Evolutionary conservation across 2,329 filamentous ascomycete species (phyloP).

Genomic region (Colletotrichum chrysophilum): DNA sequence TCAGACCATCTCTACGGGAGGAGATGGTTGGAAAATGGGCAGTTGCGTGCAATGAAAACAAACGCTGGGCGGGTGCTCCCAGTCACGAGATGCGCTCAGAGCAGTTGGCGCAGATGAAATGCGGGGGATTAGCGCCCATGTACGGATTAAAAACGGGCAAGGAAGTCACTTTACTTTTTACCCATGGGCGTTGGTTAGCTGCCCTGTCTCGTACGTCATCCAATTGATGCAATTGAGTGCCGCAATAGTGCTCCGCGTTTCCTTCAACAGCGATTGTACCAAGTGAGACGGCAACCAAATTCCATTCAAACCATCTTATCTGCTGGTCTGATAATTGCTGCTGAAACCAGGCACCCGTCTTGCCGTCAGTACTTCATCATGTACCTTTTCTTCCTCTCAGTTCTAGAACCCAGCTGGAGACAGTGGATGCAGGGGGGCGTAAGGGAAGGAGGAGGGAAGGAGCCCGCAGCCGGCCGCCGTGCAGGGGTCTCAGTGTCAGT

Average conservation of each 20-base stretch:
- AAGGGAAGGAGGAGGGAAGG: background rate
- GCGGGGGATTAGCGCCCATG: background rate
- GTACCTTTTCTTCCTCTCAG: constrained; percentile 21
- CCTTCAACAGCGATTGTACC: background rate
- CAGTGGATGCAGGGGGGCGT: background rate
- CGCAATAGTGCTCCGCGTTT: background rate
- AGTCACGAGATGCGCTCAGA: background rate
- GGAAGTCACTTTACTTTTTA: background rate
- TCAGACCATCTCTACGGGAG: background rate
- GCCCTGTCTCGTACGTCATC: constrained; percentile 16
- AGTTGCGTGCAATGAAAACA: background rate
- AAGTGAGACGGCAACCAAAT: background rate
- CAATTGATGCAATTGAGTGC: background rate
- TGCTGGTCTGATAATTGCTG: background rate
- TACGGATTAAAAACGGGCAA: background rate
- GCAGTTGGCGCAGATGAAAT: background rate
- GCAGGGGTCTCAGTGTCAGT: background rate
- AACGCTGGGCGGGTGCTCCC: background rate
- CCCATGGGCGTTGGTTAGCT: background rate
- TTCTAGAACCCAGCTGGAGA: constrained; percentile 19
- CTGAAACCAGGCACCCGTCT: background rate
- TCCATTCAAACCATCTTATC: background rate
- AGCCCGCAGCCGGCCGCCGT: background rate
- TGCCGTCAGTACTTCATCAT: background rate
- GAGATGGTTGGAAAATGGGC: background rate